Evolutionary conservation across 768 basidiomycete species (phyloP).

Genomic region (Amyloporia xantha): DNA sequence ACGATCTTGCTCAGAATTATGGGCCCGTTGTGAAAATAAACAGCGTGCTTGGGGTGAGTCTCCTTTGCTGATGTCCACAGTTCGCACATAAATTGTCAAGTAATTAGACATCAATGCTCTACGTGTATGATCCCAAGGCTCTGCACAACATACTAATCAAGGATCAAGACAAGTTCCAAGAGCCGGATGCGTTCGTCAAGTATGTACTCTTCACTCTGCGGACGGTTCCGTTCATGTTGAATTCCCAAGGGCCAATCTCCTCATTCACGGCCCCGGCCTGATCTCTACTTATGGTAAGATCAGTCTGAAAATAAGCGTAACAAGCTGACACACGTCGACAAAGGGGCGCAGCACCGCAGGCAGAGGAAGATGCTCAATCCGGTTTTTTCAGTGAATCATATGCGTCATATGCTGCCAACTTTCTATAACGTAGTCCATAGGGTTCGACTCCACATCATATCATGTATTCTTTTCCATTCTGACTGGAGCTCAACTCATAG

Average conservation of each 20-base stretch:
- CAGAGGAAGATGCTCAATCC: constrained; percentile 27
- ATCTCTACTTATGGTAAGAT: constrained; percentile 18
- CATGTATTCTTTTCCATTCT: background rate
- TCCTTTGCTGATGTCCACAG: background rate
- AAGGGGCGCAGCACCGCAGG: constrained; percentile 22
- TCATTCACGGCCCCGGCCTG: constrained; percentile 20
- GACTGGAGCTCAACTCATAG: constrained; percentile 2
- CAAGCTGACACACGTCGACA: background rate
- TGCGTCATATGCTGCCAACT: constrained; percentile 20
- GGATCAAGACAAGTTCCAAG: constrained; percentile 13
- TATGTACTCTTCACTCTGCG: constrained; percentile 1
- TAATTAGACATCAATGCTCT: constrained; percentile 12
- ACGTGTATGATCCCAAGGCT: constrained; percentile 11
- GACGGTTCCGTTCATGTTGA: background rate
- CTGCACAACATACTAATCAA: constrained; percentile 15
- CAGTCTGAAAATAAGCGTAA: background rate
- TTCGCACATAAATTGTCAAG: background rate
- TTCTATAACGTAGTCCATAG: constrained; percentile 18
- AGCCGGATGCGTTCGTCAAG: constrained; percentile 10
- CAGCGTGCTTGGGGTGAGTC: constrained; percentile 11
- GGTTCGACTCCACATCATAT: constrained; percentile 16
- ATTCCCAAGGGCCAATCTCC: constrained; percentile 8
- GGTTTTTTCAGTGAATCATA: constrained; percentile 21
- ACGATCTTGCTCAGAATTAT: constrained; percentile 10
- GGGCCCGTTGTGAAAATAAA: constrained; percentile 14